Conservation (phyloP, 163 green algal genomes). For the Chloromonas sp. region DNA sequence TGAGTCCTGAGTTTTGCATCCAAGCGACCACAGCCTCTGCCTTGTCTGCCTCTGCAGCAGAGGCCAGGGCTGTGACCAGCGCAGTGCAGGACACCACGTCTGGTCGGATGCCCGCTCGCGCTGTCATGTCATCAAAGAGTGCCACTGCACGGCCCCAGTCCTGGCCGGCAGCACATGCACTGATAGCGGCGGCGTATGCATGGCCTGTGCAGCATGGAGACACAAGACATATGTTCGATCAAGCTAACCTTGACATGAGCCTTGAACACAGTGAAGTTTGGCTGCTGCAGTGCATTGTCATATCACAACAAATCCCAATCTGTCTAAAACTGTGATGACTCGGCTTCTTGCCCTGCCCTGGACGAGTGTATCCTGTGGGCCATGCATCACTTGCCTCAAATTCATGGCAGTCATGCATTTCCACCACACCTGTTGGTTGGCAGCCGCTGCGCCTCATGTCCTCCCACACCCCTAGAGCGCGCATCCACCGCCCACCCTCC, state of each 20-base stretch:
- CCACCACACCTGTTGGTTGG: conserved; percentile 42
- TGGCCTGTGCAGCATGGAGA: conserved; percentile 31
- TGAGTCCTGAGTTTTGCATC: conserved; percentile 57
- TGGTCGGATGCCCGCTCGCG: conserved; percentile 51
- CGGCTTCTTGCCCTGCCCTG: too few relatives aligned
- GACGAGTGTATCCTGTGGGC: too few relatives aligned
- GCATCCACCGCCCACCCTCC: conserved; percentile 60
- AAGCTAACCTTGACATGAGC: too few relatives aligned
- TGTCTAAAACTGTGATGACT: too few relatives aligned
- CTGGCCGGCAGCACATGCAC: conserved; percentile 66
- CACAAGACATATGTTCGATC: too few relatives aligned
- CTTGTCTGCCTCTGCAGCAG: conserved; percentile 34
- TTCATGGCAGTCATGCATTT: neutral
- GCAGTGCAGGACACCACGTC: conserved; percentile 88
- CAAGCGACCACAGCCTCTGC: conserved; percentile 60
- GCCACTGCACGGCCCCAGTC: conserved; percentile 66
- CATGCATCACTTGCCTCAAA: neutral
- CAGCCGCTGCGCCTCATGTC: conserved; percentile 66
- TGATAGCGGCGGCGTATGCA: conserved; percentile 80
- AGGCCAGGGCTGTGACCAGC: conserved; percentile 55
- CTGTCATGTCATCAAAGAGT: conserved; percentile 82
- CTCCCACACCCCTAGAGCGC: conserved; percentile 70
- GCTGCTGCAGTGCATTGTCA: too few relatives aligned
- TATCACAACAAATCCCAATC: too few relatives aligned
- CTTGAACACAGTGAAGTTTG: too few relatives aligned